A percentile compares a stretch with the other conserved stretches of the same genome.
phyloP scores from a whole-genome alignment of 306 rosid genomes.

The Bauhinia variegata region DNA sequence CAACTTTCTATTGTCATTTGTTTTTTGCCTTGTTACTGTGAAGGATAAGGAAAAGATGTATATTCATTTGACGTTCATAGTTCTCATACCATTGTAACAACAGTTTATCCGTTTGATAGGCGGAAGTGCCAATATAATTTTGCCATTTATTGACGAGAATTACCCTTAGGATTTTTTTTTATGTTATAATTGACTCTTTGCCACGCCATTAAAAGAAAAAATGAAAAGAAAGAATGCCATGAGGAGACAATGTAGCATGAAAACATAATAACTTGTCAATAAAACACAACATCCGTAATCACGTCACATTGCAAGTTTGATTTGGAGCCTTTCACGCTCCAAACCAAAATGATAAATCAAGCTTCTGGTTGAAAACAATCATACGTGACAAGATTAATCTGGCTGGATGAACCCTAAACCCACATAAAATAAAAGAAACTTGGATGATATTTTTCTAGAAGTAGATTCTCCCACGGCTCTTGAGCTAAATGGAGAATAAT shows the following conservation, averaged over 20 bases:
- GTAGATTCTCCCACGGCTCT: no score
- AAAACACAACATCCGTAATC: no score
- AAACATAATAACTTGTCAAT: background rate
- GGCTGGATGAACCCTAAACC: no score
- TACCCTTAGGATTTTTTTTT: background rate
- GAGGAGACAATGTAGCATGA: background rate
- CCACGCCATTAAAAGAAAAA: no score
- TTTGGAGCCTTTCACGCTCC: no score
- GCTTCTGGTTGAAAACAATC: no score
- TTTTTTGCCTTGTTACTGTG: slow-evolving; percentile 45
- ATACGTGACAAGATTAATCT: no score
- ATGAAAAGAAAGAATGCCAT: background rate
- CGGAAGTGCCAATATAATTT: slow-evolving; percentile 24
- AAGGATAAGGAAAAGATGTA: slow-evolving; percentile 49
- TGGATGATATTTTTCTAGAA: no score
- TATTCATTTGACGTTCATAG: slow-evolving; percentile 51
- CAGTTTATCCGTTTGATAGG: slow-evolving; percentile 32
- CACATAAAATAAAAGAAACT: no score
- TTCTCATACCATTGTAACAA: slow-evolving; percentile 36
- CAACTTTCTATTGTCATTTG: slow-evolving; percentile 33
- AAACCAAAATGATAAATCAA: no score
- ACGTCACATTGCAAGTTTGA: no score
- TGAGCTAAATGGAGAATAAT: no score
- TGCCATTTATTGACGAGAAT: slow-evolving; percentile 11
- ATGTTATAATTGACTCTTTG: background rate